phyloP scores from a whole-genome alignment of 23 red algal species.

The Chondrus crispus region DNA sequence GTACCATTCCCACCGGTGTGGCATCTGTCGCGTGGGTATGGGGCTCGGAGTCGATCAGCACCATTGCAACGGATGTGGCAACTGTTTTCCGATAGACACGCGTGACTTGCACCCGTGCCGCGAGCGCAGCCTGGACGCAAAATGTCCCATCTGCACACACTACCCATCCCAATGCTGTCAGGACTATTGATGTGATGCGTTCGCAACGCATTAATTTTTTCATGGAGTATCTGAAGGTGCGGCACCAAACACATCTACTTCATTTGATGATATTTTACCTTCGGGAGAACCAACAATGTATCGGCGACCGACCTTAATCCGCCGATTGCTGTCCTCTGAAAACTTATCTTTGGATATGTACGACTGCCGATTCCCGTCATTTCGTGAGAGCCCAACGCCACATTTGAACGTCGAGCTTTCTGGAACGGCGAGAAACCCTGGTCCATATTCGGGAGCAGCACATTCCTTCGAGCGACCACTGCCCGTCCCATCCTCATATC shows the following conservation, averaged over 20 bases:
- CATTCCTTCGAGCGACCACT: too few relatives aligned
- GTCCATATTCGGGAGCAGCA: too few relatives aligned
- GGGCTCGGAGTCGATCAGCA: constrained; percentile 92
- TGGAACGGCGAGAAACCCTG: too few relatives aligned
- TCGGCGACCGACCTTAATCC: constrained; percentile 37
- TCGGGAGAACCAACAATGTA: not conserved
- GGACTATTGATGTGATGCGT: constrained; percentile 59
- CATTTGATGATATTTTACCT: too few relatives aligned
- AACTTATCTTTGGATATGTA: constrained; percentile 48
- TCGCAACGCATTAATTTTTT: constrained; percentile 63
- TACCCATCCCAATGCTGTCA: constrained; percentile 84
- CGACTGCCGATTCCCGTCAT: constrained; percentile 7
- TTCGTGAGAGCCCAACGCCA: not conserved
- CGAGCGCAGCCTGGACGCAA: constrained; percentile 75
- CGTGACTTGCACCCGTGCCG: constrained; percentile 80
- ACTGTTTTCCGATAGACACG: constrained; percentile 64
- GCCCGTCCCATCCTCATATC: too few relatives aligned
- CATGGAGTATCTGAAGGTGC: constrained; percentile 76
- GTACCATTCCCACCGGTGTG: constrained; percentile 83
- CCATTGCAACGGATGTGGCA: constrained; percentile 93
- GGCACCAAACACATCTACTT: not conserved
- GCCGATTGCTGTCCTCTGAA: constrained; percentile 41
- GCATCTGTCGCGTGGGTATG: constrained; percentile 92
- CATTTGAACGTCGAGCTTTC: too few relatives aligned
- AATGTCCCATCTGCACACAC: constrained; percentile 95